Evolutionary conservation across 768 basidiomycete genomes (phyloP).

Genomic region (Tricholoma bakamatsutake): DNA sequence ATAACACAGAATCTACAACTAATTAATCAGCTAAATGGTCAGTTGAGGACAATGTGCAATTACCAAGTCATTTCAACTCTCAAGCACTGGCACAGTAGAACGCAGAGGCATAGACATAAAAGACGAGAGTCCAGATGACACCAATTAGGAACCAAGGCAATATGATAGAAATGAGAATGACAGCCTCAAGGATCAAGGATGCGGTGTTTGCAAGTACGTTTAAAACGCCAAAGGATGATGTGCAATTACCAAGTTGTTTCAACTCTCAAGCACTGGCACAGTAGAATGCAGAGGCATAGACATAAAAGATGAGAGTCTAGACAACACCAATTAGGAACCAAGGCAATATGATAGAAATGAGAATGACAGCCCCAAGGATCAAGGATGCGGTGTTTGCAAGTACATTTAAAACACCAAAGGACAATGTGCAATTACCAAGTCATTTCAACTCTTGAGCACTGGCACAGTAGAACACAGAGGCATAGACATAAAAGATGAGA

Average conservation of each 20-base stretch:
- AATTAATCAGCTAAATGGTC: not conserved
- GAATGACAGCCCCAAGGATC: slow-evolving; percentile 71
- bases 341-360: slow-evolving; percentile 72
- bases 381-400: slow-evolving; percentile 54
- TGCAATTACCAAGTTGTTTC: slow-evolving; percentile 58
- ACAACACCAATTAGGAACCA: slow-evolving; percentile 80
- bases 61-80: slow-evolving; percentile 75
- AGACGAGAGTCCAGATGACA: slow-evolving; percentile 48
- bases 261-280: slow-evolving; percentile 82
- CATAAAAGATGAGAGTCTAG: slow-evolving; percentile 54
- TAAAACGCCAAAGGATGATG: too few relatives aligned
- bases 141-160: slow-evolving; percentile 84
- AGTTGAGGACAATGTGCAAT: slow-evolving; percentile 8
- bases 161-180: slow-evolving; percentile 72
- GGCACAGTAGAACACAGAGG: too few relatives aligned
- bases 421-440: too few relatives aligned
- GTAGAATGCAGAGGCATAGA: slow-evolving; percentile 76
- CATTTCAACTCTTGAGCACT: too few relatives aligned
- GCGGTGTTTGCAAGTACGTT: slow-evolving; percentile 56
- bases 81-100: slow-evolving; percentile 87
- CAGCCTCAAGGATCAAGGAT: slow-evolving; percentile 63
- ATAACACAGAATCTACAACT: slow-evolving; percentile 69
- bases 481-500: too few relatives aligned
- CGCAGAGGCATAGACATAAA: slow-evolving; percentile 65
- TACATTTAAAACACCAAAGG: too few relatives aligned